Evolutionary conservation across 108 stramenopile genomes (phyloP).

Genomic region (Stephanodiscus triporus): DNA sequence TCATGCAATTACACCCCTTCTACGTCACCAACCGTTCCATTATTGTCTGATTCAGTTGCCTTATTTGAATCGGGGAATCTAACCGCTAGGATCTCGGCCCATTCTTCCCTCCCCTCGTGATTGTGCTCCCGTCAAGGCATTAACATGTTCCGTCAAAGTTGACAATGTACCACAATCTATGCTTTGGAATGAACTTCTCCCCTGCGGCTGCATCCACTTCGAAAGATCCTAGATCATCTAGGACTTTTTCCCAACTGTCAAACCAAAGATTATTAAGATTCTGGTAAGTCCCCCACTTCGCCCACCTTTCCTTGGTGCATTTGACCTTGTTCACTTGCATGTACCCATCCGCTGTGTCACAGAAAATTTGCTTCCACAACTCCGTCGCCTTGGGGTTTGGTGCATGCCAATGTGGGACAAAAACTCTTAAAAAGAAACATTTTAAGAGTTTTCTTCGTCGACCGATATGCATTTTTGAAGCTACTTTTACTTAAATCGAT

Average conservation of each 20-base stretch:
- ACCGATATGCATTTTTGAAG: too few relatives aligned
- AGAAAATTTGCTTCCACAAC: neutral
- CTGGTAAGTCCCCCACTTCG: neutral
- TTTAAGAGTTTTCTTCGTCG: too few relatives aligned
- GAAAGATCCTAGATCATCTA: neutral
- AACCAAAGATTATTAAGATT: constrained; percentile 6
- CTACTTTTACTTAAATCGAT: too few relatives aligned
- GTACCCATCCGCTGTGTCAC: neutral
- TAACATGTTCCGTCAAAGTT: constrained; percentile 15
- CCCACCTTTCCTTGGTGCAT: neutral
- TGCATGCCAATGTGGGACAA: too few relatives aligned
- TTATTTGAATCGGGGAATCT: too few relatives aligned
- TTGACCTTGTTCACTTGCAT: neutral
- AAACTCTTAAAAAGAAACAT: too few relatives aligned
- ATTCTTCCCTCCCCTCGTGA: neutral
- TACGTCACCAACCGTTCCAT: too few relatives aligned
- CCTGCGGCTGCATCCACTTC: neutral
- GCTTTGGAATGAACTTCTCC: neutral
- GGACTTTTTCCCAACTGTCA: too few relatives aligned
- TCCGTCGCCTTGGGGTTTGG: neutral
- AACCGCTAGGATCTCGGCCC: too few relatives aligned
- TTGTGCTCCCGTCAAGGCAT: constrained; percentile 15
- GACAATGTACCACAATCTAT: neutral
- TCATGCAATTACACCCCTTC: too few relatives aligned
- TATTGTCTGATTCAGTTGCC: too few relatives aligned